Percentiles rank a stretch among this genome's conserved stretches.
These are phyloP conservation scores for Fomes fomentarius DNA, from an alignment of 1,284 basidiomycete genomes.

Conservation along the genomic window DNA sequence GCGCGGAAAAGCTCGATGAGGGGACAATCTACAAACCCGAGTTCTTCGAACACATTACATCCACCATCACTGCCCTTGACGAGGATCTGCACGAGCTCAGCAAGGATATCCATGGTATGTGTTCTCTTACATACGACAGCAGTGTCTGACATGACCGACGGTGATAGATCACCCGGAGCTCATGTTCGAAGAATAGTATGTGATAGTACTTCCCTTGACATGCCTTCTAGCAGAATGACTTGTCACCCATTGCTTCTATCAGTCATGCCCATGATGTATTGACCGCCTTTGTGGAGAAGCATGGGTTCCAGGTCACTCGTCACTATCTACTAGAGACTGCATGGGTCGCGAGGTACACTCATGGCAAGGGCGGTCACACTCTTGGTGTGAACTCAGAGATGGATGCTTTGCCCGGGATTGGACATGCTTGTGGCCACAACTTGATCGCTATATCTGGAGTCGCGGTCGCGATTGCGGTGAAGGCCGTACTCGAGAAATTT, in stretches of 20 bases:
- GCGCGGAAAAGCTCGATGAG: background rate
- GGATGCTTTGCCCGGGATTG: constrained; percentile 66
- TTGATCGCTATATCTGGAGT: constrained; percentile 84
- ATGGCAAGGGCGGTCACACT: constrained; percentile 61
- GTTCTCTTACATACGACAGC: background rate
- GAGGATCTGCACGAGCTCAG: constrained; percentile 59
- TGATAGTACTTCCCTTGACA: no score
- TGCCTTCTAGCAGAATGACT: background rate
- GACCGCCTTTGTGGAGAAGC: constrained; percentile 56
- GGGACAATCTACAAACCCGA: constrained; percentile 32
- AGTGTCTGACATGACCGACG: background rate
- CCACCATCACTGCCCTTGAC: constrained; percentile 53
- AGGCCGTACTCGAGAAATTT: constrained; percentile 56
- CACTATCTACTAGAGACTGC: constrained; percentile 76
- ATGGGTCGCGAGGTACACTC: constrained; percentile 72
- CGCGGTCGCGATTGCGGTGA: constrained; percentile 74
- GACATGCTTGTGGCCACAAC: constrained; percentile 87
- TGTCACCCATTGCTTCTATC: background rate
- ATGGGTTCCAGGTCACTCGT: constrained; percentile 65
- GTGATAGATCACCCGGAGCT: constrained; percentile 30
- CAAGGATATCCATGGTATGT: constrained; percentile 67
- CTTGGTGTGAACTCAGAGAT: constrained; percentile 78
- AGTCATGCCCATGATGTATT: constrained; percentile 58
- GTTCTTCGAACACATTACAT: constrained; percentile 55
- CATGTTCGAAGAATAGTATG: constrained; percentile 35